Evolutionary conservation across 2,329 filamentous ascomycete species (phyloP).

Genomic region (Fusarium praegraminearum): DNA sequence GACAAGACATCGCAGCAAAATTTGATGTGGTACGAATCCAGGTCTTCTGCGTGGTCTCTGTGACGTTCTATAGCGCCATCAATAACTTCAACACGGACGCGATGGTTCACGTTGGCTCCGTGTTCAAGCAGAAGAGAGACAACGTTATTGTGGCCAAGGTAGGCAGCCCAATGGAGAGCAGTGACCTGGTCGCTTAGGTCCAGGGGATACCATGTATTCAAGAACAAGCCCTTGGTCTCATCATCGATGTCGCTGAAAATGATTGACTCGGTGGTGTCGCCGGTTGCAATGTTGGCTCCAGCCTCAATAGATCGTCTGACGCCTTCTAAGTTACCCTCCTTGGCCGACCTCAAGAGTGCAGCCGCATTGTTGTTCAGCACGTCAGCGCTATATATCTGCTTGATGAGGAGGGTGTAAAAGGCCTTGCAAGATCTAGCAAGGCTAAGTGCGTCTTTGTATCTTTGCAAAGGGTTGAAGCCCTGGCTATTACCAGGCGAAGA

Average conservation of each 20-base stretch:
- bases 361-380: neutral
- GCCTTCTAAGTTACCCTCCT: neutral
- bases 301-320: neutral
- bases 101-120: slow-evolving; percentile 1
- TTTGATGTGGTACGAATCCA: neutral
- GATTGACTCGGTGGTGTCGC: neutral
- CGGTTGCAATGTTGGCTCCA: neutral
- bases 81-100: slow-evolving; percentile 8
- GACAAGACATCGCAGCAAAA: neutral
- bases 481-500: neutral
- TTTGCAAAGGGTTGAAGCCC: neutral
- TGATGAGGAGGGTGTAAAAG: neutral
- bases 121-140: neutral
- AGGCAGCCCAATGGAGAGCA: slow-evolving; percentile 17
- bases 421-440: slow-evolving; percentile 14
- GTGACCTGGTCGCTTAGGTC: slow-evolving; percentile 7
- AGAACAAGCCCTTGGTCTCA: neutral
- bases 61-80: neutral
- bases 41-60: too few species aligned
- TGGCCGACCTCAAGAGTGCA: neutral
- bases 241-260: neutral
- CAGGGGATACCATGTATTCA: neutral
- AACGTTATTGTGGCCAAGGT: neutral
- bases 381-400: slow-evolving; percentile 4
- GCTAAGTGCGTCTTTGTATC: slow-evolving; percentile 10